phyloP scores from a whole-genome alignment of 2,329 filamentous ascomycete species.

The Colletotrichum sublineola region DNA sequence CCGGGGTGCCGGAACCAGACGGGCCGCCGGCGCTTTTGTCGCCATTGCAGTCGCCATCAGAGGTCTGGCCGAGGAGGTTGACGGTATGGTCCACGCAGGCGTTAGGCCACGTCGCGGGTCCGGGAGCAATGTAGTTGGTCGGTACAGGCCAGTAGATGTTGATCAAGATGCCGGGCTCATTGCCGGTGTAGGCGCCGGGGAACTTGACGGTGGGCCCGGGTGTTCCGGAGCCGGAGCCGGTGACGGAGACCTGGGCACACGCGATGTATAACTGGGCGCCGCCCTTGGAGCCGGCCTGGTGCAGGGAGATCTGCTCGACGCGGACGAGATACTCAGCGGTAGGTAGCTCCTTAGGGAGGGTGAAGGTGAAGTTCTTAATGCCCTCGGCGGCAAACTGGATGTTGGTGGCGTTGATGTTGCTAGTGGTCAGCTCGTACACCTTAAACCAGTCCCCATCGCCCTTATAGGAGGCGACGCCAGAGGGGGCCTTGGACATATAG shows the following conservation, averaged over 20 bases:
- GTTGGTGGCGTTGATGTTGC: slow-evolving; percentile 47
- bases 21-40: slow-evolving; percentile 9
- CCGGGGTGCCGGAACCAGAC: slow-evolving; percentile 14
- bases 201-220: slow-evolving; percentile 50
- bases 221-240: slow-evolving; percentile 50
- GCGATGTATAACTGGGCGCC: slow-evolving; percentile 56
- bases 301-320: slow-evolving; percentile 54
- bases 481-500: slow-evolving; percentile 54
- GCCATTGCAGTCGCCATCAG: slow-evolving; percentile 54
- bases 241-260: slow-evolving; percentile 53
- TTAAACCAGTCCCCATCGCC: slow-evolving; percentile 52
- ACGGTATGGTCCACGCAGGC: slow-evolving; percentile 54
- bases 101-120: slow-evolving; percentile 52
- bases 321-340: slow-evolving; percentile 54
- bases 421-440: slow-evolving; percentile 52
- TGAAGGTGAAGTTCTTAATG: slow-evolving; percentile 54
- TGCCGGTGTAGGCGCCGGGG: slow-evolving; percentile 51
- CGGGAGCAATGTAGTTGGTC: slow-evolving; percentile 50
- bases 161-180: slow-evolving; percentile 52
- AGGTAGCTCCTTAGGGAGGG: slow-evolving; percentile 55
- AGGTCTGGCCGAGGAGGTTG: slow-evolving; percentile 51
- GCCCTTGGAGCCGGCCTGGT: slow-evolving; percentile 48
- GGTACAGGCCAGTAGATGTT: slow-evolving; percentile 54
- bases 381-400: slow-evolving; percentile 51
- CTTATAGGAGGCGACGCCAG: slow-evolving; percentile 48